A percentile compares a stretch with the other conserved stretches of the same genome.
Evolutionary conservation across 2,329 filamentous ascomycete genomes (phyloP).

Genomic region (Cercospora sp.): DNA sequence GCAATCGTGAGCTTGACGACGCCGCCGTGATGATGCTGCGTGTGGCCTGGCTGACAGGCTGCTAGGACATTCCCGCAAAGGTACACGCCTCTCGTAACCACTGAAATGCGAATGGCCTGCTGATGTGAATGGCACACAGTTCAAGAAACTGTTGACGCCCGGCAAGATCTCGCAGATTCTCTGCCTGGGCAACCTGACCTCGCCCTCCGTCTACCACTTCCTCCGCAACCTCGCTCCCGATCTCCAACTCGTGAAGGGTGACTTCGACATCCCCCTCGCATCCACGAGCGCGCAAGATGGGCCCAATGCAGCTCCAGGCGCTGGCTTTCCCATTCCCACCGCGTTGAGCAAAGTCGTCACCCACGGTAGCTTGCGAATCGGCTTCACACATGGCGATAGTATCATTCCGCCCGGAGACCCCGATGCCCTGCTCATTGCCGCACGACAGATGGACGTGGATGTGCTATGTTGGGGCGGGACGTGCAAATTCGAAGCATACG

Average conservation of each 20-base stretch:
- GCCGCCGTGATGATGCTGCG: not conserved
- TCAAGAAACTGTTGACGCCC: slow-evolving; percentile 59
- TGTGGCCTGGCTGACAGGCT: slow-evolving; percentile 29
- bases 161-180: slow-evolving; percentile 61
- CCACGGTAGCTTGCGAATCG: slow-evolving; percentile 67
- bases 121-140: slow-evolving; percentile 35
- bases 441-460: slow-evolving; percentile 70
- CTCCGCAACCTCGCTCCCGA: slow-evolving; percentile 59
- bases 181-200: slow-evolving; percentile 60
- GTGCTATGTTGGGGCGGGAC: slow-evolving; percentile 69
- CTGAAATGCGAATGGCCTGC: slow-evolving; percentile 9
- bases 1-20: slow-evolving; percentile 58
- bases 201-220: slow-evolving; percentile 58
- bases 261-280: slow-evolving; percentile 68
- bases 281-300: slow-evolving; percentile 44
- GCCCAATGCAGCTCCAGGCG: slow-evolving; percentile 18
- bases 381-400: slow-evolving; percentile 71
- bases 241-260: slow-evolving; percentile 68
- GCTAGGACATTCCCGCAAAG: slow-evolving; percentile 79
- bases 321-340: slow-evolving; percentile 38
- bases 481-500: slow-evolving; percentile 69
- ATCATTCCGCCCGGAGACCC: slow-evolving; percentile 68
- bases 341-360: slow-evolving; percentile 68
- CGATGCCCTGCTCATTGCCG: slow-evolving; percentile 66
- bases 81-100: slow-evolving; percentile 48